phyloP scores from a whole-genome alignment of 2,329 filamentous ascomycete genomes.

The Tolypocladium endophyticum region DNA sequence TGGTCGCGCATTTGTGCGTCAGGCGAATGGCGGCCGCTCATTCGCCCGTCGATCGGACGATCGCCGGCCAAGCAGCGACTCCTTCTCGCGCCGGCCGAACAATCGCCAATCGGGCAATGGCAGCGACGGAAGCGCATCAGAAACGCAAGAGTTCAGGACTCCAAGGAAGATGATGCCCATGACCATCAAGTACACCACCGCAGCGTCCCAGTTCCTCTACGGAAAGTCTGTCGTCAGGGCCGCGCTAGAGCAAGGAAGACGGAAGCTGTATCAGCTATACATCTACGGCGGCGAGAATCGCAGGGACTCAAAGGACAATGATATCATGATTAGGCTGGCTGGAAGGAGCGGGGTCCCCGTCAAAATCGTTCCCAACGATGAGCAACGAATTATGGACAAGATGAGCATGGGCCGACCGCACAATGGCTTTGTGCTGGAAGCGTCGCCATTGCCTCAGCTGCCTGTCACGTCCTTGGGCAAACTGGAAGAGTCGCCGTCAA shows the following conservation, averaged over 20 bases:
- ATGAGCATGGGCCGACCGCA: conserved; percentile 77
- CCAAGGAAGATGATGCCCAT: conserved; percentile 23
- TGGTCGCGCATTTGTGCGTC: neutral
- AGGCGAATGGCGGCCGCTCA: neutral
- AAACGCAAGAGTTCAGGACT: conserved; percentile 3
- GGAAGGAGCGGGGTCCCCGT: conserved; percentile 40
- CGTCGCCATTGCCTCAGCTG: conserved; percentile 66
- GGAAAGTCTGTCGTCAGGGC: conserved; percentile 73
- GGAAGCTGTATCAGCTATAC: conserved; percentile 79
- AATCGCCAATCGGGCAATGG: neutral
- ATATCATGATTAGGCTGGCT: conserved; percentile 34
- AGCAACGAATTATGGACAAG: conserved; percentile 65
- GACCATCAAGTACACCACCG: conserved; percentile 55
- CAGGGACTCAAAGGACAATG: conserved; percentile 35
- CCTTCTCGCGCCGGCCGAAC: neutral
- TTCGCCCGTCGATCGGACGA: neutral
- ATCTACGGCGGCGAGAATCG: conserved; percentile 53
- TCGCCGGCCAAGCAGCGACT: neutral
- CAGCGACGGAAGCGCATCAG: neutral
- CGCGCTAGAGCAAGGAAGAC: conserved; percentile 54
- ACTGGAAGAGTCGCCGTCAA: conserved; percentile 31
- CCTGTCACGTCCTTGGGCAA: conserved; percentile 51
- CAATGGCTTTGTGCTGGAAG: conserved; percentile 82
- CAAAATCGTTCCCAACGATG: conserved; percentile 46
- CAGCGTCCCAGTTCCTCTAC: conserved; percentile 86